Base-by-base conservation (phyloP, 2,329 filamentous ascomycete species). In the Hypoxylon sp. region DNA sequence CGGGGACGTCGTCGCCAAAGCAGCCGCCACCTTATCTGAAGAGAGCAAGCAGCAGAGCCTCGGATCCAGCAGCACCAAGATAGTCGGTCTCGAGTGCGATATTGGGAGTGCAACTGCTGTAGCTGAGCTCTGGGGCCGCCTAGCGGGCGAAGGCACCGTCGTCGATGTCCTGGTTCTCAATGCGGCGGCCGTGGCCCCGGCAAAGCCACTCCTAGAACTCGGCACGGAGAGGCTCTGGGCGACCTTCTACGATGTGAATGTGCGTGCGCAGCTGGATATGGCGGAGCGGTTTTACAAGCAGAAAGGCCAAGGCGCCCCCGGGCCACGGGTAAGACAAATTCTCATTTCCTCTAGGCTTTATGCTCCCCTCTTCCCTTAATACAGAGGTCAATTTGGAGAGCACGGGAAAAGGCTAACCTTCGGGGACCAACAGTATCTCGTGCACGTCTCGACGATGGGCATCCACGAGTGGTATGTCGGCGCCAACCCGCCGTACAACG, bases 111-210 rank as follows among this genome's bases (percentile, higher is more conserved):
- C 67, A 3, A 48, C 63, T 2, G 71, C 74, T n/a, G 70, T 76
- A n/a, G 67, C 60, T 0, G 60, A 62, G 19, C 69, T 82, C 1
- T 82, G 80, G 80, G 63, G 65, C 2, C 69, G 56, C 1, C 43
- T 75, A 13, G 60, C 50, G 2, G 48, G 59, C 14, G 67, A 74
- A 2, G 75, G 73, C 13, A 65, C 72, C 3, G 23, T 66, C 9
- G 65, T 80, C 30, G 79, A 81, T 43, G 77, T 81, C 13, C 72
- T 81, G 3, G 74, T 80, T 1, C 72, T 80, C 25, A 80, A 79
- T 49, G 77, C 77, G 0, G 74, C 73, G 19, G 36, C 5, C 21
- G 23, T 70, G 2, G 51, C 72, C 0, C 53, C 63, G 17, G 2
- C n/a, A 5, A 55, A 62, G 41, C 60, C 75, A 1, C 17, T 78